Percentiles rank a stretch among this genome's conserved stretches.
phyloP scores from a whole-genome alignment of 257 asterid genomes.

The Echium plantagineum region DNA sequence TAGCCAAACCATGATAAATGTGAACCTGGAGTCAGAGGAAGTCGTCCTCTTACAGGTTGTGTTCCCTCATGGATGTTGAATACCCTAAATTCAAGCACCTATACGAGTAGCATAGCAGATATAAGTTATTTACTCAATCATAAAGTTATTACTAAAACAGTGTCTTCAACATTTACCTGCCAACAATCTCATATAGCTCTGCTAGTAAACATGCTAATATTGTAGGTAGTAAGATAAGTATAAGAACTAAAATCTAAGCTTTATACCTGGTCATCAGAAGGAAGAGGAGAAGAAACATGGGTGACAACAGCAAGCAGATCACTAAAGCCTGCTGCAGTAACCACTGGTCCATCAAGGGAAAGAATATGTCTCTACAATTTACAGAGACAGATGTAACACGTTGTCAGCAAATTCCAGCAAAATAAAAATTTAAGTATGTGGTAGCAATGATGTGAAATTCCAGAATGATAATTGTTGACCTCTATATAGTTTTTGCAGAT shows the following conservation, averaged over 20 bases:
- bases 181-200: neutral
- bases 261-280: constrained; percentile 80
- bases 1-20: constrained; percentile 83
- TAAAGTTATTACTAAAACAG: neutral
- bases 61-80: constrained; percentile 46
- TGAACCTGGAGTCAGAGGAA: constrained; percentile 94
- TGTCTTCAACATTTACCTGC: neutral
- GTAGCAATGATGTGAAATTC: too few relatives aligned
- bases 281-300: constrained; percentile 72
- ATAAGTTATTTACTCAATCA: neutral
- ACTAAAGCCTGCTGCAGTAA: constrained; percentile 73
- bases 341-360: constrained; percentile 93
- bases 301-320: constrained; percentile 84
- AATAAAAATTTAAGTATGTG: constrained; percentile 3
- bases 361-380: constrained; percentile 45
- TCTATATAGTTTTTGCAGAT: too few relatives aligned
- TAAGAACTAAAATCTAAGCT: constrained; percentile 1
- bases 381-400: constrained; percentile 10
- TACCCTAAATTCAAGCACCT: constrained; percentile 87
- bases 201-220: neutral
- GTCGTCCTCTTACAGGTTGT: constrained; percentile 46
- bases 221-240: neutral
- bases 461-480: too few relatives aligned
- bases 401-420: constrained; percentile 5
- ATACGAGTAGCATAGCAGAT: constrained; percentile 16